Evolutionary conservation across 2,329 filamentous ascomycete species (phyloP).

Genomic region (Fusarium cicatricum): DNA sequence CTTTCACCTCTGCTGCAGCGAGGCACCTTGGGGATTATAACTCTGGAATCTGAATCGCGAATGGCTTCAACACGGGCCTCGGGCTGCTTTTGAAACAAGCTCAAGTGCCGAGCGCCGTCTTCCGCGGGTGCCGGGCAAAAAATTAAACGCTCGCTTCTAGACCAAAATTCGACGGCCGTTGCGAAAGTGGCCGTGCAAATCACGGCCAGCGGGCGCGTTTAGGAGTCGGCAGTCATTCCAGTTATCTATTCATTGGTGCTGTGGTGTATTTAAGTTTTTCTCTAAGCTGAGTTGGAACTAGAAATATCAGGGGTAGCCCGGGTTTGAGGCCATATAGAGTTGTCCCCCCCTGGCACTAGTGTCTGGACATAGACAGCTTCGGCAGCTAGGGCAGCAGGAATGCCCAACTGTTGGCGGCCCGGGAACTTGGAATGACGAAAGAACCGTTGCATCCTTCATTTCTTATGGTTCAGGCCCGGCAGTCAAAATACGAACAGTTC

Average conservation of each 20-base stretch:
- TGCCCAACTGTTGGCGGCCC: background rate
- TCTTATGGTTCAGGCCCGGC: too few relatives aligned
- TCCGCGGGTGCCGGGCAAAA: background rate
- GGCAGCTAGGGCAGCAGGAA: background rate
- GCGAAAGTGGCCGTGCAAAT: background rate
- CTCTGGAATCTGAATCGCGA: background rate
- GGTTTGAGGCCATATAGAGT: background rate
- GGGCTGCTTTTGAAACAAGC: background rate
- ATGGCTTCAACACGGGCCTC: background rate
- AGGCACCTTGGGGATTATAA: too few relatives aligned
- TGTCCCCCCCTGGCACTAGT: background rate
- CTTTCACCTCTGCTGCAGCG: too few relatives aligned
- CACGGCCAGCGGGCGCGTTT: constrained; percentile 14
- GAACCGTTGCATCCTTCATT: too few relatives aligned
- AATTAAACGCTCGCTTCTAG: constrained; percentile 2
- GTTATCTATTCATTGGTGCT: constrained; percentile 7
- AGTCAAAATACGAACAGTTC: too few relatives aligned
- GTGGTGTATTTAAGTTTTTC: constrained; percentile 2
- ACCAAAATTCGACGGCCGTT: background rate
- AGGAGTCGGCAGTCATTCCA: background rate
- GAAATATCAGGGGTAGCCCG: constrained; percentile 5
- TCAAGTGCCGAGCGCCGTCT: background rate
- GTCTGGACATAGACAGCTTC: background rate
- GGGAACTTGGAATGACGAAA: too few relatives aligned
- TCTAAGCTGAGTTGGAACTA: background rate